Evolutionary conservation across 495 filamentous ascomycete species (phyloP).

Genomic region (Annulohypoxylon nitens): DNA sequence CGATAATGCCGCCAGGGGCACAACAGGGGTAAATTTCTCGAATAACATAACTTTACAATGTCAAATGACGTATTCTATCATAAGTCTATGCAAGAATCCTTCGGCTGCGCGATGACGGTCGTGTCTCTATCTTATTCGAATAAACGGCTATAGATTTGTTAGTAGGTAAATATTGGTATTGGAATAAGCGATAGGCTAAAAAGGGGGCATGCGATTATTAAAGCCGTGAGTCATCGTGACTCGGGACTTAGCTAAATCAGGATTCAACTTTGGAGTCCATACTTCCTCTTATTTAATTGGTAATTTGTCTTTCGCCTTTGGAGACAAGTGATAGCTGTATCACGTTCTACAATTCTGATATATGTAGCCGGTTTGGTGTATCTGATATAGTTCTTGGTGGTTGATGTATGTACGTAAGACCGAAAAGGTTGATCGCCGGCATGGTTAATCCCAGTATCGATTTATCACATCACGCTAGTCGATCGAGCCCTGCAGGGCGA

Average conservation of each 20-base stretch:
- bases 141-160: constrained; percentile 16
- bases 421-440: constrained; percentile 41
- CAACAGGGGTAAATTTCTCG: constrained; percentile 23
- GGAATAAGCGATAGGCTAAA: neutral
- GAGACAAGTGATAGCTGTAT: constrained; percentile 21
- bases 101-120: constrained; percentile 10
- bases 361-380: constrained; percentile 4
- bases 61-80: constrained; percentile 16
- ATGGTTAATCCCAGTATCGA: constrained; percentile 43
- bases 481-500: constrained; percentile 39
- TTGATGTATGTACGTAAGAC: constrained; percentile 43
- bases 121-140: neutral
- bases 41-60: constrained; percentile 12
- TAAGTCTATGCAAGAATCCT: constrained; percentile 9
- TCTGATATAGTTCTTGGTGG: neutral
- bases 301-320: neutral
- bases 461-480: constrained; percentile 39
- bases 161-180: neutral
- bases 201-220: constrained; percentile 8
- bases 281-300: neutral
- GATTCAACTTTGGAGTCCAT: neutral
- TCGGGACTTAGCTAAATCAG: neutral
- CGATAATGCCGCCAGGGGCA: constrained; percentile 34
- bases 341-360: constrained; percentile 24
- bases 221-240: neutral